phyloP scores from a whole-genome alignment of 441 rosid genomes.

The Lepidium campestre region DNA sequence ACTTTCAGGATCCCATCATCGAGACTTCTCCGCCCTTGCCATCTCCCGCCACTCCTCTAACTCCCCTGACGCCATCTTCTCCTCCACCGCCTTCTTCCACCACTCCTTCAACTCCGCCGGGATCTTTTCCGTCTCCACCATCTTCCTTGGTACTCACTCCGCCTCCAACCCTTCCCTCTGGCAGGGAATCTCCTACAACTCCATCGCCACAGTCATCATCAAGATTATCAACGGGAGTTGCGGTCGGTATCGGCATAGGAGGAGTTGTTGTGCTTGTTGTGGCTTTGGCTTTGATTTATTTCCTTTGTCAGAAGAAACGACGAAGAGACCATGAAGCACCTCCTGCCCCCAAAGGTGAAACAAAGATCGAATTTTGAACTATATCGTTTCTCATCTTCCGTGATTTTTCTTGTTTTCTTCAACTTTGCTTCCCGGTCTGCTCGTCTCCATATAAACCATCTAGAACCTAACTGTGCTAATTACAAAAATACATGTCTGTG shows the following conservation, averaged over 20 bases:
- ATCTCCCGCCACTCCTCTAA: neutral
- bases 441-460: neutral
- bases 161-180: slow-evolving; percentile 26
- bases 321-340: slow-evolving; percentile 40
- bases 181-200: slow-evolving; percentile 16
- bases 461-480: neutral
- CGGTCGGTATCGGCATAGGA: slow-evolving; percentile 59
- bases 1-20: slow-evolving; percentile 6
- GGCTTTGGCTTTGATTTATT: slow-evolving; percentile 36
- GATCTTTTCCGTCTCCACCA: slow-evolving; percentile 19
- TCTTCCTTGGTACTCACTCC: slow-evolving; percentile 21
- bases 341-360: slow-evolving; percentile 21
- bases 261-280: slow-evolving; percentile 47
- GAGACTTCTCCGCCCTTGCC: slow-evolving; percentile 29
- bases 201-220: neutral
- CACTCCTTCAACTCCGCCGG: slow-evolving; percentile 24
- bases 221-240: slow-evolving; percentile 36
- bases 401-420: neutral
- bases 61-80: slow-evolving; percentile 28
- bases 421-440: too few relatives aligned
- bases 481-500: neutral
- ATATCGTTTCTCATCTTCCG: neutral
- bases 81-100: slow-evolving; percentile 26
- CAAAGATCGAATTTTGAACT: neutral
- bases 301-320: slow-evolving; percentile 43